A percentile compares a stretch with the other conserved stretches of the same genome.
Evolutionary conservation across 73 alveolate species (phyloP).

Genomic region (Paramecium bursaria): DNA sequence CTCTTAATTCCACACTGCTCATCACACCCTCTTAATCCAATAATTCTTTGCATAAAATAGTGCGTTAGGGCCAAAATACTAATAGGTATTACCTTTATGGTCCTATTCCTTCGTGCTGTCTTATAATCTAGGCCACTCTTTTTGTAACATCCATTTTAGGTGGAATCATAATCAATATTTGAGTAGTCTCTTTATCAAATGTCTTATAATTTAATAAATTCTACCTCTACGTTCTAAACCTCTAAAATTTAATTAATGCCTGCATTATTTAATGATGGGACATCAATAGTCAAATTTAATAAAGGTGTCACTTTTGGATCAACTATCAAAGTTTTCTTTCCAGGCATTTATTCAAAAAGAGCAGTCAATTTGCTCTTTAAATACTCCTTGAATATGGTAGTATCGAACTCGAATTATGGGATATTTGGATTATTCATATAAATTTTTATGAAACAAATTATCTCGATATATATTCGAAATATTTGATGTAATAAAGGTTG

Average conservation of each 20-base stretch:
- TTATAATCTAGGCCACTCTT: constrained; percentile 10
- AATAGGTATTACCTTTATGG: constrained; percentile 18
- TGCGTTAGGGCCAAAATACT: constrained; percentile 64
- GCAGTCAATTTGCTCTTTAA: constrained; percentile 37
- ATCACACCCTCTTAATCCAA: constrained; percentile 60
- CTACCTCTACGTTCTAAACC: background rate
- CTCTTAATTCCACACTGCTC: constrained; percentile 49
- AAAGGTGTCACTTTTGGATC: constrained; percentile 15
- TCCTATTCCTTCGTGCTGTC: constrained; percentile 1
- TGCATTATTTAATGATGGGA: background rate
- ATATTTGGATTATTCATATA: constrained; percentile 54
- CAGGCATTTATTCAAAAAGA: constrained; percentile 30
- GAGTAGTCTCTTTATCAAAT: constrained; percentile 21
- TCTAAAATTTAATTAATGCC: background rate
- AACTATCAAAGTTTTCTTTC: background rate
- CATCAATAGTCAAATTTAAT: constrained; percentile 30
- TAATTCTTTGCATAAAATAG: constrained; percentile 59
- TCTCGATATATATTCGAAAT: too few species aligned
- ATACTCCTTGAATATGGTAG: constrained; percentile 28
- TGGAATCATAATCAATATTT: constrained; percentile 39
- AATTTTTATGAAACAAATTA: too few species aligned
- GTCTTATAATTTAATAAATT: background rate
- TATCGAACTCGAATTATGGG: constrained; percentile 40
- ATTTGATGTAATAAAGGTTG: too few species aligned
- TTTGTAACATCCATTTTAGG: constrained; percentile 24